Conservation (phyloP, 2,329 filamentous ascomycete species). For the Furcasterigmium sp. region DNA sequence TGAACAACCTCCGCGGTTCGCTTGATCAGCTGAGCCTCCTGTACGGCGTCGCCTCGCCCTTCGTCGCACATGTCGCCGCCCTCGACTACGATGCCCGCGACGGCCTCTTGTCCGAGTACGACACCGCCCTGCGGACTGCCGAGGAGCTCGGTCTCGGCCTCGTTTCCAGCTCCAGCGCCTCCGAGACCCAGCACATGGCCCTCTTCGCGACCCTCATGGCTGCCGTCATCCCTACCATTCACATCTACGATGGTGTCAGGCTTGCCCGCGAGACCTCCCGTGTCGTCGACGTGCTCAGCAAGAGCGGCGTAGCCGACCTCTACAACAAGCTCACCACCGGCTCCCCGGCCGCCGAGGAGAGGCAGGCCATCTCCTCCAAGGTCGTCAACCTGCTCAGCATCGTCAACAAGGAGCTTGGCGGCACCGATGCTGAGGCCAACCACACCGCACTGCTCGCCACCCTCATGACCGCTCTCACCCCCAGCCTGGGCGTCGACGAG, state of each 20-base stretch:
- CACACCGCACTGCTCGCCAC: conserved; percentile 89
- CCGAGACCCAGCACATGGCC: conserved; percentile 93
- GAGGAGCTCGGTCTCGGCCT: conserved; percentile 89
- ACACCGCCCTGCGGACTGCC: conserved; percentile 69
- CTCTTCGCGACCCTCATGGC: conserved; percentile 81
- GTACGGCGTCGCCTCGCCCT: conserved; percentile 86
- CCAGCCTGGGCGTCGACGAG: conserved; percentile 83
- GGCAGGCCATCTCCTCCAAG: conserved; percentile 68
- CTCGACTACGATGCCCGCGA: conserved; percentile 70
- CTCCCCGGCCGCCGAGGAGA: conserved; percentile 58
- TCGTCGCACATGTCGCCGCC: conserved; percentile 88
- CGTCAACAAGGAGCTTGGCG: conserved; percentile 86
- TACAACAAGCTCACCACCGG: conserved; percentile 64
- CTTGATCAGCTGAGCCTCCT: conserved; percentile 89
- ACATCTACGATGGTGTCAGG: conserved; percentile 82
- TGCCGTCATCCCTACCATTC: conserved; percentile 72
- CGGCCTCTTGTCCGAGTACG: conserved; percentile 83
- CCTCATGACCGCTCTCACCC: conserved; percentile 69
- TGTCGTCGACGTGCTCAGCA: conserved; percentile 75
- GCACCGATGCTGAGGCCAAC: conserved; percentile 87
- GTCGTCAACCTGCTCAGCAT: conserved; percentile 64
- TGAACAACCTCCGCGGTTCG: conserved; percentile 74
- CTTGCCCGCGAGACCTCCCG: conserved; percentile 78
- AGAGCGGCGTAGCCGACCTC: conserved; percentile 60
- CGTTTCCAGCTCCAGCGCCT: conserved; percentile 77